Evolutionary conservation across 1,284 basidiomycete genomes (phyloP).

Genomic region (Kalmanozyma brasiliensis): DNA sequence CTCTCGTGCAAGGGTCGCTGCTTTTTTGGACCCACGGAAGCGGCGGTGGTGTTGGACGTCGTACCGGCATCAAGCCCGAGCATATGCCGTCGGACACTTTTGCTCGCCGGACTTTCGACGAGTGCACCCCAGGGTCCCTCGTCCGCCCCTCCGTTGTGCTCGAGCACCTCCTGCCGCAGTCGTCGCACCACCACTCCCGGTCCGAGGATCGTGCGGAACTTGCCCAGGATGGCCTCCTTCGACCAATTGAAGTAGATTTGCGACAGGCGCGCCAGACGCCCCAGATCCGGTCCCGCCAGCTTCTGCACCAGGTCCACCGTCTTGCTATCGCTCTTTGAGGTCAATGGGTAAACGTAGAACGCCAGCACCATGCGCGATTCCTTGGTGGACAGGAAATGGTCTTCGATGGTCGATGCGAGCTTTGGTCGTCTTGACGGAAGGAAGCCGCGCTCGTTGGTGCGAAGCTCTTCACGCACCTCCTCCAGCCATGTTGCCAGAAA

Average conservation of each 20-base stretch:
- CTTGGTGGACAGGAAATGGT: conserved; percentile 24
- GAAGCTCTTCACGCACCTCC: conserved; percentile 45
- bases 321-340: conserved; percentile 9
- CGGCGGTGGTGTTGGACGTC: not conserved
- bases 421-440: conserved; percentile 32
- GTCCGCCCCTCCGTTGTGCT: conserved; percentile 8
- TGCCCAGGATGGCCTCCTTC: conserved; percentile 19
- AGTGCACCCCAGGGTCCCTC: conserved; percentile 36
- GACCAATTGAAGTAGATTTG: conserved; percentile 39
- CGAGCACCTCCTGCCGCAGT: conserved; percentile 30
- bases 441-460: conserved; percentile 37
- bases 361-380: conserved; percentile 33
- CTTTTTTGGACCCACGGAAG: conserved; percentile 4
- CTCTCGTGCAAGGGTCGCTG: conserved; percentile 24
- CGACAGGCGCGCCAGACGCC: conserved; percentile 8
- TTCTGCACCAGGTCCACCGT: not conserved
- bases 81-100: conserved; percentile 16
- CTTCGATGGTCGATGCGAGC: conserved; percentile 37
- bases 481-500: conserved; percentile 47
- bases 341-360: conserved; percentile 45
- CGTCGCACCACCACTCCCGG: conserved; percentile 24
- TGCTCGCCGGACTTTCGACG: conserved; percentile 36
- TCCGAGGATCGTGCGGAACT: conserved; percentile 29
- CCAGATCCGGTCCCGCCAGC: conserved; percentile 16
- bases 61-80: conserved; percentile 1